A percentile compares a stretch with the other conserved stretches of the same genome.
These are phyloP conservation scores for Przewalskia tangutica DNA, from an alignment of 257 asterid species.

Conservation along the genomic window DNA sequence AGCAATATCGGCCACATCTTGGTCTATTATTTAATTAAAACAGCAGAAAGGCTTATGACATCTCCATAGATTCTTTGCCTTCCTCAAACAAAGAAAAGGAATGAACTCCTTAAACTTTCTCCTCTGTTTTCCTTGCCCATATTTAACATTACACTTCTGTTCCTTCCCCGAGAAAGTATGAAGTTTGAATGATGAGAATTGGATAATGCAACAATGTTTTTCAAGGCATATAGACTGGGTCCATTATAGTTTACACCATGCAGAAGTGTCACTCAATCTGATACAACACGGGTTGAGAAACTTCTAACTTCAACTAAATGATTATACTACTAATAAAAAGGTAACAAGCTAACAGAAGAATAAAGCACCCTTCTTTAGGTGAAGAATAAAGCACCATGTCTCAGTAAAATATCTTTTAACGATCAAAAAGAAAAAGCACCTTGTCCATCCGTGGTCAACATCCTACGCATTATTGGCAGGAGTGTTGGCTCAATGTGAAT, in stretches of 20 bases:
- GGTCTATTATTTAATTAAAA: not conserved
- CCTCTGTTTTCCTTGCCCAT: not conserved
- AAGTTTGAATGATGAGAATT: not conserved
- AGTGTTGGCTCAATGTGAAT: constrained; percentile 78
- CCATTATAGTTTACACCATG: not conserved
- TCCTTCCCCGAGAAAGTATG: not conserved
- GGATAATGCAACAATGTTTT: not conserved
- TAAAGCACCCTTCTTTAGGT: constrained; percentile 32
- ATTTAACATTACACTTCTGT: not conserved
- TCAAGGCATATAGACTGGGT: not conserved
- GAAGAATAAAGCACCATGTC: not conserved
- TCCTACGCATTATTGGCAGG: constrained; percentile 91
- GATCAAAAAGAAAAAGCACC: constrained; percentile 24
- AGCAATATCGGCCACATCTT: not conserved
- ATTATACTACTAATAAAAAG: not conserved
- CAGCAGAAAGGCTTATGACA: not conserved
- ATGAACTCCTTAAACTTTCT: not conserved
- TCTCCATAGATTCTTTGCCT: not conserved
- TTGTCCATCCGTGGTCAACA: constrained; percentile 97
- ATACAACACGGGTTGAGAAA: not conserved
- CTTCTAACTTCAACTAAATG: not conserved
- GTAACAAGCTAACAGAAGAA: not conserved
- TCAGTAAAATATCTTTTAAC: not conserved
- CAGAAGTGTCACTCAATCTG: not conserved
- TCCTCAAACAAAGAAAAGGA: not conserved